These are phyloP conservation scores for Chenopodium quinoa DNA, from an alignment of 148 eudicot genomes.

Conservation along the genomic window DNA sequence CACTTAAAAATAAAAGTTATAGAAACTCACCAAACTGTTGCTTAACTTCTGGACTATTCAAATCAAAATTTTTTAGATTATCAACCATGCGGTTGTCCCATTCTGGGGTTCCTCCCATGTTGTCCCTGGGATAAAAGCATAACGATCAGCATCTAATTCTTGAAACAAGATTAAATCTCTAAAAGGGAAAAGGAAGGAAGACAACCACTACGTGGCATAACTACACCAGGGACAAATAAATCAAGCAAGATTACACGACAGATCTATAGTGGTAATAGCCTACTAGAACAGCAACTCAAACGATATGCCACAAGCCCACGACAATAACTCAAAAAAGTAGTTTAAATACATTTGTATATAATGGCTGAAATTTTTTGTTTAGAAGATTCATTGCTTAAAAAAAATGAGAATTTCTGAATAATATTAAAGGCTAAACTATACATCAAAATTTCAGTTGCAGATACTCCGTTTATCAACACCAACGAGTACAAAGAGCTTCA, in stretches of 20 bases:
- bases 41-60: conserved; percentile 87
- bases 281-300: too few species aligned
- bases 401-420: neutral
- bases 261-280: neutral
- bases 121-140: conserved; percentile 46
- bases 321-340: neutral
- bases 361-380: neutral
- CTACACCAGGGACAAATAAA: neutral
- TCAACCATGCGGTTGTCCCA: conserved; percentile 78
- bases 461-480: neutral
- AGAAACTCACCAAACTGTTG: conserved; percentile 84
- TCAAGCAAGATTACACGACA: neutral
- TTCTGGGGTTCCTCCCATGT: conserved; percentile 68
- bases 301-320: too few species aligned
- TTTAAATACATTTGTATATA: neutral
- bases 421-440: neutral
- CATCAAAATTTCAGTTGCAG: neutral
- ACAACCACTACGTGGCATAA: neutral
- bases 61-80: conserved; percentile 64
- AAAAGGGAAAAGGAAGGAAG: neutral
- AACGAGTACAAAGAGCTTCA: neutral
- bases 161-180: neutral
- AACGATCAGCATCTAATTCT: neutral
- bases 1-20: neutral
- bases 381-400: neutral